Base-by-base conservation (phyloP, 805 yeast genomes). In the Pichia cabralensis region DNA sequence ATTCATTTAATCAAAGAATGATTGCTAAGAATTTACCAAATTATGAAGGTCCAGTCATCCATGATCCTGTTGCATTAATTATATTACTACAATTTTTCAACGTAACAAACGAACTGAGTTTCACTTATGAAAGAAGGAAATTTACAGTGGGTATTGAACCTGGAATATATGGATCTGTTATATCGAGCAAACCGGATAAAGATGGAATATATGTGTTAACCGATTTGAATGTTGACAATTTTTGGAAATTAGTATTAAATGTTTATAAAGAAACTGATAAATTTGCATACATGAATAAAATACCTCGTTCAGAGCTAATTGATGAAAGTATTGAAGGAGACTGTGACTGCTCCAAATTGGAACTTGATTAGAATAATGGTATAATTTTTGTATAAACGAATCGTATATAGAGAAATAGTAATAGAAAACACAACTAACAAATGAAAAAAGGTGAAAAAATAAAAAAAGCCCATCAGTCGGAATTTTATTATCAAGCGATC, bases 61-160 rank as follows among this genome's bases (percentile, higher is more conserved):
- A 84, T 55, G 95, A 83, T 53, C 89, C 92, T 1, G 60, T 81
- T 33, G 81, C 94, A 1, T 60, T 80, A 9, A 71, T 69, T 34
- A 74, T 74, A 0, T 47, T 82, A 24, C 53, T 82, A 33, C 70
- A 72, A 15, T 52, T 72, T 33, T 53, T 61, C 33, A 49, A 49
- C 10, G 37, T 38, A 4, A 36, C 35, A 10, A 36, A 40, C 12
- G 46, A 45, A 12, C 31, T 58, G 7, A 43, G 47, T 3, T 47
- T 44, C 28, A 34, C 35, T 17, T 50, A 39, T 30, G 42, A 45
- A 13, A 40, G 39, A 26, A 42, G 42, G 15, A 35, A 34, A 10
- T 39, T 55, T 19, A 31, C 35, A 4, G 47, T 50, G 7, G 26
- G 35, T n/a, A 12, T 32, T 11, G 37, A 30, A 6, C 40, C 42